Base-by-base conservation (phyloP, 257 asterid species). In the Lycium barbarum region DNA sequence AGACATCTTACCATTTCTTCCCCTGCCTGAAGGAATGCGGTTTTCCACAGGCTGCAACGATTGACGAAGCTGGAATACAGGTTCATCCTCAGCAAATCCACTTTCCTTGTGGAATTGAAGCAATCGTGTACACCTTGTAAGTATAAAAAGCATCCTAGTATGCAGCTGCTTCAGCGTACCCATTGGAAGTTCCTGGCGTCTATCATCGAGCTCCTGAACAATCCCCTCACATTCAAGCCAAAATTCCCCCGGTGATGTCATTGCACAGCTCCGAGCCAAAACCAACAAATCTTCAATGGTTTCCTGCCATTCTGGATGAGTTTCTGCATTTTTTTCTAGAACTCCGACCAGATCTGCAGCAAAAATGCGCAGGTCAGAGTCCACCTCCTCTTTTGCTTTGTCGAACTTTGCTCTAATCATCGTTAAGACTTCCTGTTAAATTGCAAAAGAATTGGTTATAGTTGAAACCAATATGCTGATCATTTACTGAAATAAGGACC, bases 141-240 rank as follows among this genome's bases (percentile, higher is more conserved):
- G 99, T 85, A 95, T 97, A 88, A 97, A 97, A 80, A 97, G 99
- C 97, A 97, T 97, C 88, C 98, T 92, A 49, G 99, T 97, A 84
- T 97, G 99, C 85, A 97, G 99, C 90, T 97, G 97, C 91, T 97
- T 97, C 85, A 97, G 86, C 85, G 85, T 87, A 70, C 99, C 99
- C 94, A 91, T 88, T 11, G 97, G 98, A 85, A 97, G 98, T 88
- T 97, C 99, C 90, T 97, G 99, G 79, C 99, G 97, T 81, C 97
- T 90, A 86, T 97, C 99, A 79, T 97, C 99, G 89, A 97, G 86
- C 70, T 97, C 99, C 86, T 97, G 99, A 86, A 97, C 99, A 79
- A 95, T 97, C 90, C 99, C 94, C 91, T 97, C 99, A 89, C 99
- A 97, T 83, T 95, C 98, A 84, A 97, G 96, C 99, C 99, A 97